These are phyloP conservation scores for Coemansia sp. DNA, from an alignment of 192 early-diverging fungal genomes.

Conservation along the genomic window DNA sequence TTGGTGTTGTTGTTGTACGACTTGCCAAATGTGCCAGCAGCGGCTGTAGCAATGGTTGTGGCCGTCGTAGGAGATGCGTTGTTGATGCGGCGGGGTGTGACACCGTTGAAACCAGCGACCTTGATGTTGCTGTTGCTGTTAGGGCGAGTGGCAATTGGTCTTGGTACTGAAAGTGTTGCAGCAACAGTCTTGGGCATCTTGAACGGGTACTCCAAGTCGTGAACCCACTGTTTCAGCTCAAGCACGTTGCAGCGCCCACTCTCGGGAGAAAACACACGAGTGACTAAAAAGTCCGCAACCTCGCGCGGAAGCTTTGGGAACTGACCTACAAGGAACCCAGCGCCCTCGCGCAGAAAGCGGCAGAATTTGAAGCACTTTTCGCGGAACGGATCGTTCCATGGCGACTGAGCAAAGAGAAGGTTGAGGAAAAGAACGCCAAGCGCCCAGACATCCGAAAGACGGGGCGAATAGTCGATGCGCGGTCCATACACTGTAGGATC, in stretches of 20 bases:
- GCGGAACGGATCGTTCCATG: constrained; percentile 69
- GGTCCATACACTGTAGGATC: constrained; percentile 53
- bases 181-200: constrained; percentile 17
- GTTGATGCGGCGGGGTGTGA: constrained; percentile 12
- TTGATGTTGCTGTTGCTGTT: constrained; percentile 30
- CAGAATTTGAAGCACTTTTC: constrained; percentile 62
- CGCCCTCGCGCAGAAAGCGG: constrained; percentile 61
- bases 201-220: constrained; percentile 47
- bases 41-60: not conserved
- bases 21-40: constrained; percentile 19
- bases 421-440: constrained; percentile 75
- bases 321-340: constrained; percentile 61
- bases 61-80: constrained; percentile 9
- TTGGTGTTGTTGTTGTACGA: not conserved
- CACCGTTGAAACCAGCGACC: constrained; percentile 7
- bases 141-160: constrained; percentile 7
- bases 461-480: constrained; percentile 61
- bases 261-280: constrained; percentile 63
- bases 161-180: not conserved
- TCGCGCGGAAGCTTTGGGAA: constrained; percentile 60
- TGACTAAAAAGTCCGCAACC: constrained; percentile 63
- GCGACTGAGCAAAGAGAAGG: constrained; percentile 67
- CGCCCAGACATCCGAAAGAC: constrained; percentile 70
- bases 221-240: constrained; percentile 58
- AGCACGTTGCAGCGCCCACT: constrained; percentile 56